phyloP scores from a whole-genome alignment of 441 rosid species.

The Gossypium trilobum region DNA sequence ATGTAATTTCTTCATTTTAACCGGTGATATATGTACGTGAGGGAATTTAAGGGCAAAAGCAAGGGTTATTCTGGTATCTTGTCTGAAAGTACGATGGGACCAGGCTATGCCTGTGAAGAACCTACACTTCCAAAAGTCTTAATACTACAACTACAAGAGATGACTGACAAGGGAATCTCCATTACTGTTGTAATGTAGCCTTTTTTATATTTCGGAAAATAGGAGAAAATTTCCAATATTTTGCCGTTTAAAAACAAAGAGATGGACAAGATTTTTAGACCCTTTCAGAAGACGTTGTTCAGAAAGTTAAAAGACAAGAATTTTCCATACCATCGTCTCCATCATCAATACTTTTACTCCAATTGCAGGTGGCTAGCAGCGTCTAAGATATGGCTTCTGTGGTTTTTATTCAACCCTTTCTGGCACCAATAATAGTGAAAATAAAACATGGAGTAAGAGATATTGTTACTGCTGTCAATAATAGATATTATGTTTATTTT shows the following conservation, averaged over 20 bases:
- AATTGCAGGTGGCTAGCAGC: constrained; percentile 30
- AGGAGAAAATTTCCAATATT: constrained; percentile 25
- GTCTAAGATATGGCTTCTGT: constrained; percentile 43
- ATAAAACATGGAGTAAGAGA: constrained; percentile 27
- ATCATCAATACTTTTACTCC: constrained; percentile 20
- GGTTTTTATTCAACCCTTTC: constrained; percentile 35
- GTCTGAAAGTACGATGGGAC: constrained; percentile 46
- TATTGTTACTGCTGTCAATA: constrained; percentile 25
- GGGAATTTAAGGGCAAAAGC: constrained; percentile 22
- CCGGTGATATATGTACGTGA: constrained; percentile 1
- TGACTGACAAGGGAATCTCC: constrained; percentile 52
- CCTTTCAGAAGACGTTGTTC: constrained; percentile 34
- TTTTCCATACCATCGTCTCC: constrained; percentile 36
- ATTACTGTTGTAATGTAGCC: constrained; percentile 44
- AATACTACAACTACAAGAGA: constrained; percentile 9
- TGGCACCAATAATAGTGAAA: constrained; percentile 35
- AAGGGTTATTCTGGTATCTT: constrained; percentile 38
- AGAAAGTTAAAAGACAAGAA: constrained; percentile 38
- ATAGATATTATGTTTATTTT: background rate
- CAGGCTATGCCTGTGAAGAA: constrained; percentile 26
- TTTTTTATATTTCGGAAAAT: constrained; percentile 16
- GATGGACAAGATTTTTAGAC: constrained; percentile 42
- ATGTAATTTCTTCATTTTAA: background rate
- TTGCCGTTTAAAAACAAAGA: constrained; percentile 28
- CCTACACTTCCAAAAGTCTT: constrained; percentile 48